Evolutionary conservation across 2,329 filamentous ascomycete genomes (phyloP).

Genomic region (Aureobasidium sp.): DNA sequence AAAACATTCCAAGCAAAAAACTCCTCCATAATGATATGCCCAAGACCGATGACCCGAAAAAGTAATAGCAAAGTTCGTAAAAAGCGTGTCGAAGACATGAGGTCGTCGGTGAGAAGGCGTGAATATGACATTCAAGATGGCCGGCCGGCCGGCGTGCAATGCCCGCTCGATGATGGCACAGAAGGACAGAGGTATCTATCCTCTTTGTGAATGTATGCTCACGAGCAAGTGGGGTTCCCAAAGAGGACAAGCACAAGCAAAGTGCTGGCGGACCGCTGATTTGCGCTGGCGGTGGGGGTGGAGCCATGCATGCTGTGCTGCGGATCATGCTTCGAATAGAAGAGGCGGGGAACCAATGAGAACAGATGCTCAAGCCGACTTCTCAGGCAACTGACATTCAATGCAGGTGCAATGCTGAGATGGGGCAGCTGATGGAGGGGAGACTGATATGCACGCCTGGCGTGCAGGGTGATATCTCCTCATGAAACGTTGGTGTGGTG

Average conservation of each 20-base stretch:
- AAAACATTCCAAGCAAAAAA: not conserved
- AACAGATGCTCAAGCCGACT: not conserved
- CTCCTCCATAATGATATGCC: not conserved
- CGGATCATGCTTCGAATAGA: constrained; percentile 14
- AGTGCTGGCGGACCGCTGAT: not conserved
- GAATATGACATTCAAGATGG: not conserved
- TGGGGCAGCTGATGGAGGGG: not conserved
- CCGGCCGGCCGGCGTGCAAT: not conserved
- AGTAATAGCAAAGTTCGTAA: not conserved
- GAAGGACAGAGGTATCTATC: not conserved
- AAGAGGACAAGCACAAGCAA: not conserved
- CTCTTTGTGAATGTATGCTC: not conserved
- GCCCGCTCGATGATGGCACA: not conserved
- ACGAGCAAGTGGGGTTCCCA: not conserved
- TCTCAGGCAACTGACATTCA: not conserved
- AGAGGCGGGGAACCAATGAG: not conserved
- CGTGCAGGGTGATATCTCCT: not conserved
- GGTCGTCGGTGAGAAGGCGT: not conserved
- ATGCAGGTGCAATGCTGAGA: not conserved
- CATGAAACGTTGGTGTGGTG: constrained; percentile 3
- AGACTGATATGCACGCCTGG: not conserved
- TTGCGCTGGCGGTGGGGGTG: constrained; percentile 1
- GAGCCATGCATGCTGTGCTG: constrained; percentile 4
- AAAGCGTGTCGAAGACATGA: constrained; percentile 2
- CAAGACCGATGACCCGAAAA: not conserved